Base-by-base conservation (phyloP, 805 yeast species). In the Ogataea degrootiae region DNA sequence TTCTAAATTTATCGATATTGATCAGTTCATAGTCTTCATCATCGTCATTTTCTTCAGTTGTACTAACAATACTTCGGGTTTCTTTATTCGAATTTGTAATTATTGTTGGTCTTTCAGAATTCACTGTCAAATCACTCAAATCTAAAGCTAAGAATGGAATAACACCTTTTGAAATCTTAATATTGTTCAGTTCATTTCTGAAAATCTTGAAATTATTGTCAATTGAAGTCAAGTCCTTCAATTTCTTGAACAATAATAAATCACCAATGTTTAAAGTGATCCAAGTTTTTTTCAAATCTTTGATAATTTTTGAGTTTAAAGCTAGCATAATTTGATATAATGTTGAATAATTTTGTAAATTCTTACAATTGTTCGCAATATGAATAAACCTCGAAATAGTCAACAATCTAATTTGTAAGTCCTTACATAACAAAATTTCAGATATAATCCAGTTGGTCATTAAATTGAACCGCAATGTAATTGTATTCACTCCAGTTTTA, bases 391-490 rank as follows among this genome's bases (percentile, higher is more conserved):
- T 73, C n/a, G 89, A 82, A n/a, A 91, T 77, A 1, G 91, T 76
- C 47, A 79, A 74, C 39, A 82, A 79, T 54, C 92, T 73, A 54
- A 87, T 78, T 3, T 70, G 72, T 23, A 77, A 71, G 39, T 75
- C 70, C 47, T 73, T 74, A 9, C 96, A 88, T 50, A 92, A 69
- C 15, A 89, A 65, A 46, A 94, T 79, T 68, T 92, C 97, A 0
- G 96, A 87, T 34, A 87, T 81, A 37, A 91, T 82, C 98, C 98
- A 92, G 57, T 87, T 88, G 6, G 87, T 91, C 70, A 87, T 83
- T 49, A 92, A 69, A 61, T 92, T 91, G 73, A 91, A 94, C 50
- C 99, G 72, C 0, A 95, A 76, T 37, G 89, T 82, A 12, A 88
- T 89, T 42, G 92, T 68, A 52, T 87, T 88, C 35, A 90, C 82